Evolutionary conservation across 179 eudicot species (phyloP).

Genomic region (Nepenthes alata): DNA sequence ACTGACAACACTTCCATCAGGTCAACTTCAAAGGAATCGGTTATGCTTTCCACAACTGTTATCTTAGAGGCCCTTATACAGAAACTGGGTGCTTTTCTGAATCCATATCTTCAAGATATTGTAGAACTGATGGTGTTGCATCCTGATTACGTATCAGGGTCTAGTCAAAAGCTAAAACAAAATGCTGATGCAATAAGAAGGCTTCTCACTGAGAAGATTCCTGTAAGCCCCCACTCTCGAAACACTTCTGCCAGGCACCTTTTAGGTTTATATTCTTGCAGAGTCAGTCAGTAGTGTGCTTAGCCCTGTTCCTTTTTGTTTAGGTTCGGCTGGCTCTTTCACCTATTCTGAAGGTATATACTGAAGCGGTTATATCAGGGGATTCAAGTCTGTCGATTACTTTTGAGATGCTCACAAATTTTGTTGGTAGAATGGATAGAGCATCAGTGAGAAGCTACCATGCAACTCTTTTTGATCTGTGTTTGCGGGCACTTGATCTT

Average conservation of each 20-base stretch:
- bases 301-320: conserved; percentile 5
- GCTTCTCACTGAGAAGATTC: conserved; percentile 58
- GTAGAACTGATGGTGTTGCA: conserved; percentile 54
- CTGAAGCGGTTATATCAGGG: conserved; percentile 56
- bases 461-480: conserved; percentile 53
- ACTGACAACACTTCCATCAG: conserved; percentile 9
- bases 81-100: conserved; percentile 75
- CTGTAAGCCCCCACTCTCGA: conserved; percentile 27
- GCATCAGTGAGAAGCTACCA: conserved; percentile 50
- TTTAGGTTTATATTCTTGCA: background rate
- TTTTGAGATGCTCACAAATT: conserved; percentile 62
- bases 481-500: conserved; percentile 79
- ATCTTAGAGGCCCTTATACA: conserved; percentile 73
- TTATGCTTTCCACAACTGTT: conserved; percentile 40
- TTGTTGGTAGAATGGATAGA: conserved; percentile 63
- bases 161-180: conserved; percentile 40
- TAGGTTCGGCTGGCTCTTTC: conserved; percentile 72
- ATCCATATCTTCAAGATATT: conserved; percentile 67
- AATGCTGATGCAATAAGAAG: conserved; percentile 63
- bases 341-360: conserved; percentile 50
- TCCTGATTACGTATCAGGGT: conserved; percentile 36
- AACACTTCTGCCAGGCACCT: background rate
- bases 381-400: conserved; percentile 47
- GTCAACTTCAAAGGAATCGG: conserved; percentile 26
- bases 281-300: conserved; percentile 1